A percentile compares a stretch with the other conserved stretches of the same genome.
Conservation (phyloP, 331 rosid genomes). For the Malus hybrid region DNA sequence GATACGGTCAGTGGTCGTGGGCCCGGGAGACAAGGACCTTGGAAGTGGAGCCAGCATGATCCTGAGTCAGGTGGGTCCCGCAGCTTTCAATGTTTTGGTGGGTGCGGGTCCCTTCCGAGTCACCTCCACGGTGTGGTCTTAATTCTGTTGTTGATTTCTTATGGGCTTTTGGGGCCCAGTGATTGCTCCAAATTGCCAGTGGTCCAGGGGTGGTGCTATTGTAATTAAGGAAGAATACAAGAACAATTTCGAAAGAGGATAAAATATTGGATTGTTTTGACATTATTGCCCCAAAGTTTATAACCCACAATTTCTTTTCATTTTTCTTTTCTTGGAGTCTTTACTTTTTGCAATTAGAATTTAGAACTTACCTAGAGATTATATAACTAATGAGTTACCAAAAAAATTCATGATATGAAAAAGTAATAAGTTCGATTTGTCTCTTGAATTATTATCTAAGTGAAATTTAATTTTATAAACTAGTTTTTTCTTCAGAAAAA, state of each 20-base stretch:
- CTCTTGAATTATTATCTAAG: no score
- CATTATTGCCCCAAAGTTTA: not conserved
- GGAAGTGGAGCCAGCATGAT: slow-evolving; percentile 40
- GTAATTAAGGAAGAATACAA: not conserved
- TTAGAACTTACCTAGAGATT: no score
- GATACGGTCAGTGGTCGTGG: slow-evolving; percentile 36
- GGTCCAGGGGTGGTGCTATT: not conserved
- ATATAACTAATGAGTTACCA: no score
- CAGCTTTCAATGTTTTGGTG: slow-evolving; percentile 23
- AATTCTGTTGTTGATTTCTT: not conserved
- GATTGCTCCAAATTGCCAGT: not conserved
- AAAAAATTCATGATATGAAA: no score
- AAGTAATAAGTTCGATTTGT: no score
- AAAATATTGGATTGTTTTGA: not conserved
- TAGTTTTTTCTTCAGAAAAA: no score
- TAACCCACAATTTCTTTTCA: not conserved
- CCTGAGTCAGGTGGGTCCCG: slow-evolving; percentile 43
- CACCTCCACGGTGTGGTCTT: slow-evolving; percentile 44
- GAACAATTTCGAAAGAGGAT: not conserved
- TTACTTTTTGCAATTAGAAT: not conserved
- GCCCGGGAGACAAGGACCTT: slow-evolving; percentile 46
- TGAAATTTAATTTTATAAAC: no score
- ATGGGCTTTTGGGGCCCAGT: slow-evolving; percentile 13
- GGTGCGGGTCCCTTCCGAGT: slow-evolving; percentile 57
- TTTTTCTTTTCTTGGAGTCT: not conserved